These are phyloP conservation scores for Leptodermis oblonga DNA, from an alignment of 257 asterid genomes.

Conservation along the genomic window DNA sequence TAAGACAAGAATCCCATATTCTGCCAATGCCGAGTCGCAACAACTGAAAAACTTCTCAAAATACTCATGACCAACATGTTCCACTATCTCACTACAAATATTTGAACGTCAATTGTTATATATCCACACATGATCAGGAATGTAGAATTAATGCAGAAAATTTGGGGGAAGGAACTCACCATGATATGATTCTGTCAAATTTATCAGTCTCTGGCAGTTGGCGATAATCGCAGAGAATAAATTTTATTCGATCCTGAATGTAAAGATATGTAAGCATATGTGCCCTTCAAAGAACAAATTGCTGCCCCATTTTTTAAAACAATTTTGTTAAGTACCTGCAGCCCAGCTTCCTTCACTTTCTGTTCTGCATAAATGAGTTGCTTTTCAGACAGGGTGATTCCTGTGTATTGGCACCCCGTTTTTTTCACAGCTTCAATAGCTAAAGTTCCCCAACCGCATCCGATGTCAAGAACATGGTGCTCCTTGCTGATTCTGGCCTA, in stretches of 20 bases:
- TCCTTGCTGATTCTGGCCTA: slow-evolving; percentile 68
- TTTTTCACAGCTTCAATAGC: slow-evolving; percentile 74
- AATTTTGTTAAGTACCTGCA: slow-evolving; percentile 42
- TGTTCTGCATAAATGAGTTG: slow-evolving; percentile 65
- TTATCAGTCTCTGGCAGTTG: slow-evolving; percentile 51
- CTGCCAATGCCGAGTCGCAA: slow-evolving; percentile 64
- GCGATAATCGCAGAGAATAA: slow-evolving; percentile 76
- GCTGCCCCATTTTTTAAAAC: too few species aligned
- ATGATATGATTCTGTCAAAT: slow-evolving; percentile 82
- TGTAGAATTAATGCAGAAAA: too few species aligned
- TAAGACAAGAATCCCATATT: slow-evolving; percentile 69
- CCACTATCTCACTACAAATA: slow-evolving; percentile 94
- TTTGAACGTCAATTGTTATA: too few species aligned
- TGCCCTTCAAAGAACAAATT: too few species aligned
- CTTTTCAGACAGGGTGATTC: slow-evolving; percentile 77
- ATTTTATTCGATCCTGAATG: slow-evolving; percentile 53
- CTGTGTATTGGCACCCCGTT: slow-evolving; percentile 87
- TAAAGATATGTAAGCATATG: background rate
- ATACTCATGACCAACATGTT: slow-evolving; percentile 86
- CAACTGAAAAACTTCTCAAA: slow-evolving; percentile 68
- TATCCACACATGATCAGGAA: background rate
- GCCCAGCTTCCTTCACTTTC: slow-evolving; percentile 76
- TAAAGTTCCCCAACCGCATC: slow-evolving; percentile 93
- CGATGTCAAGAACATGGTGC: slow-evolving; percentile 81
- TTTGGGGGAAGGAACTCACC: slow-evolving; percentile 30